Evolutionary conservation across 148 eudicot species (phyloP).

Genomic region (Rheum nobile): DNA sequence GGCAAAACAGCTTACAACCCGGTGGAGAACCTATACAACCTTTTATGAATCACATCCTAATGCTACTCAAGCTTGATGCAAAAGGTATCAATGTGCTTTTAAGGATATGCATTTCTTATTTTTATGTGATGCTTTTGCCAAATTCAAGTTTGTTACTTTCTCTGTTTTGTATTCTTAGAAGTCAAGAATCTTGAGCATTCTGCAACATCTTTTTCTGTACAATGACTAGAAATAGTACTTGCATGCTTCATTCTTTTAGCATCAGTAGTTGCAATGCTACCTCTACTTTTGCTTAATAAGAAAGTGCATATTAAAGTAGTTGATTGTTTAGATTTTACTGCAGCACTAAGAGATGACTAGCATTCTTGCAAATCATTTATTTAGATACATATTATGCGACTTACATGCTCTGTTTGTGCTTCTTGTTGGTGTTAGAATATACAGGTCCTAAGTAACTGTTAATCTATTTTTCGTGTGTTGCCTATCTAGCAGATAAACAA

Average conservation of each 20-base stretch:
- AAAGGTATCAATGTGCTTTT: constrained; percentile 28
- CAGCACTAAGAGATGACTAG: background rate
- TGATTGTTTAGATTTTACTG: background rate
- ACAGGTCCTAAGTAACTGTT: background rate
- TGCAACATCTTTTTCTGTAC: background rate
- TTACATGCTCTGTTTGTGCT: background rate
- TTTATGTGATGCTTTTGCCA: background rate
- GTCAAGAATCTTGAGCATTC: background rate
- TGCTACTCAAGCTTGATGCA: constrained; percentile 43
- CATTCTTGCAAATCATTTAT: background rate
- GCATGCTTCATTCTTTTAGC: background rate
- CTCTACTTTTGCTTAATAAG: background rate
- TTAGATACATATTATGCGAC: background rate
- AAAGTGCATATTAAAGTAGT: background rate
- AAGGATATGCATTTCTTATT: background rate
- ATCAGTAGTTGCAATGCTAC: background rate
- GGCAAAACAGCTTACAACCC: constrained; percentile 47
- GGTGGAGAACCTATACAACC: constrained; percentile 41
- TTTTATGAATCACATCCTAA: constrained; percentile 46
- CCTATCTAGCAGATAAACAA: background rate
- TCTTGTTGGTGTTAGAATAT: background rate
- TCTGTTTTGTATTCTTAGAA: background rate
- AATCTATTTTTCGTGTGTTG: background rate
- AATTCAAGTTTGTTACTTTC: background rate
- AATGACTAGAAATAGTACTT: background rate